Evolutionary conservation across 1,284 basidiomycete species (phyloP), one percentile per base, ranked within the genome.

Genomic region (Apiotrichum porosum): DNA sequence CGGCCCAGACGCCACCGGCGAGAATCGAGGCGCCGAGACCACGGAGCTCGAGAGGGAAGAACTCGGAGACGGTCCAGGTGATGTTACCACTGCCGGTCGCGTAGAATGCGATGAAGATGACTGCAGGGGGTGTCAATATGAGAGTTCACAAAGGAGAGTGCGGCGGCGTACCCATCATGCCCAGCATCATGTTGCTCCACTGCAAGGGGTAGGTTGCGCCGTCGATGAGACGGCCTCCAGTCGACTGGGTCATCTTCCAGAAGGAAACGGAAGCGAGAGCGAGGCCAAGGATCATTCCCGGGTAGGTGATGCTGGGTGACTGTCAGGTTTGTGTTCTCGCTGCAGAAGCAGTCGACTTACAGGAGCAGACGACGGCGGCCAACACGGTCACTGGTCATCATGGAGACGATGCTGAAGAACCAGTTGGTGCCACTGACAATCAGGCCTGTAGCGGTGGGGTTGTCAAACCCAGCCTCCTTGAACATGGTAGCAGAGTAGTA

Each of bases 21-120:
- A 63, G 58, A 47, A 70, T 62, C 6, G 60, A 23, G 5, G 61
- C 49, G 14, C 70, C 72, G 12, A 72, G 40, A 47, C 68, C 71
- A 40, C 71, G 57, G 36, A 67, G 62, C 43, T 72, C 65, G 23
- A 71, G 61, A 4, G 65, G 61, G 58, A 69, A 70, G 38, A 74
- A 56, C 51, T 74, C 71, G n/a, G 35, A 22, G 12, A 46, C 30
- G 12, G 56, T 58, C 67, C 68, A 72, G 0, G 87, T 86, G 1
- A 89, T 83, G 61, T 88, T 88, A 6, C 80, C 81, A 8, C 86
- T 71, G 1, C 85, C 85, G 1, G 80, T 84, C 1, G 86, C 88
- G 63, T 88, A 90, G 9, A 57, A 60, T 17, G 57, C 60, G 26
- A 66, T 59, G 46, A 67, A 72, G 42, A 71, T 51, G 19, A 38